Evolutionary conservation across 495 filamentous ascomycete species (phyloP).

Genomic region (Chaetomium tenue): DNA sequence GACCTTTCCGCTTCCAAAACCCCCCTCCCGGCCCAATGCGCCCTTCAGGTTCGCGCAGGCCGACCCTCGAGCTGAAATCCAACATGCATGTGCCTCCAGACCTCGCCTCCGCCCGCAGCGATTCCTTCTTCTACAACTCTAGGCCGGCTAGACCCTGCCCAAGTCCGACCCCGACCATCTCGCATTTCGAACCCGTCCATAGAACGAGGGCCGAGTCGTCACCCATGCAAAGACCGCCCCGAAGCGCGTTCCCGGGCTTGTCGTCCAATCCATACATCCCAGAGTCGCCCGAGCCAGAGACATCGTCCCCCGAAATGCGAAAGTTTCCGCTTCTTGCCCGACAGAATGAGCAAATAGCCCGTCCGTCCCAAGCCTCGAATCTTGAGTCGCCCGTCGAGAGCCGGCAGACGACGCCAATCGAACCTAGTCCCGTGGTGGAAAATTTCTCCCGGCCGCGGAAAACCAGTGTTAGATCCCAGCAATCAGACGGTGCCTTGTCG

Average conservation of each 20-base stretch:
- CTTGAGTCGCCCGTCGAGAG: constrained; percentile 30
- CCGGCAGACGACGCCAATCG: constrained; percentile 27
- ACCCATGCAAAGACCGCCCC: constrained; percentile 25
- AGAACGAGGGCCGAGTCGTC: constrained; percentile 33
- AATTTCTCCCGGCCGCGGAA: constrained; percentile 56
- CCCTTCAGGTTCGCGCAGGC: constrained; percentile 25
- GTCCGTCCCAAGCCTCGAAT: constrained; percentile 28
- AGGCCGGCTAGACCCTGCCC: constrained; percentile 19
- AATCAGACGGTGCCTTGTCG: constrained; percentile 37
- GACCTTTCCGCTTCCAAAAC: constrained; percentile 30
- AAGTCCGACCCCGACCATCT: constrained; percentile 20
- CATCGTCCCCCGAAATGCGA: constrained; percentile 19
- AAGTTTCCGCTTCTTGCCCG: constrained; percentile 29
- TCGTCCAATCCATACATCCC: constrained; percentile 39
- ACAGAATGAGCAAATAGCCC: constrained; percentile 30
- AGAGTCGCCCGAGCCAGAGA: constrained; percentile 25
- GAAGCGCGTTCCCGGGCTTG: constrained; percentile 35
- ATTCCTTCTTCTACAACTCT: constrained; percentile 38
- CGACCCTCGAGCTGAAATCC: constrained; percentile 19
- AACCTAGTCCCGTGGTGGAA: constrained; percentile 38
- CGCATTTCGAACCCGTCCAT: constrained; percentile 18
- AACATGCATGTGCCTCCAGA: constrained; percentile 26
- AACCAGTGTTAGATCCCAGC: constrained; percentile 45
- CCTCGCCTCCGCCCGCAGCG: constrained; percentile 45
- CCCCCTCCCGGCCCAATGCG: constrained; percentile 21